phyloP scores from a whole-genome alignment of 83 land plant genomes.

The Isoetes engelmannii region DNA sequence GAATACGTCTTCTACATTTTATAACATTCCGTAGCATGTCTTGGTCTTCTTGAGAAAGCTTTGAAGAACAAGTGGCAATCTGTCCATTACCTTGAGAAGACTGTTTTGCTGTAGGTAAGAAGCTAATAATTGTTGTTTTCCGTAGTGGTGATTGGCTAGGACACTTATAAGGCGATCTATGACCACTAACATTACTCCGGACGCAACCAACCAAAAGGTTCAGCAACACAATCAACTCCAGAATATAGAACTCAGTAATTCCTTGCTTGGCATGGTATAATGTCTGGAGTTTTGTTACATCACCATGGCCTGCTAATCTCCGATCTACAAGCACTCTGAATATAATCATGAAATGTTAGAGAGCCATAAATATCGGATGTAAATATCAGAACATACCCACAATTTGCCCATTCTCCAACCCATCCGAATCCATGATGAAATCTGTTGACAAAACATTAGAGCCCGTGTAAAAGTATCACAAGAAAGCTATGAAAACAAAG shows the following conservation, averaged over 20 bases:
- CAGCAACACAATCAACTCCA: constrained; percentile 69
- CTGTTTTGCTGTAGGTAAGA: constrained; percentile 7
- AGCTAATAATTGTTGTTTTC: not conserved
- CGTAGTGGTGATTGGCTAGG: constrained; percentile 39
- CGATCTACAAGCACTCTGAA: constrained; percentile 24
- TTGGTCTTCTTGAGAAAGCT: constrained; percentile 57
- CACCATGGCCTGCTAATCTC: constrained; percentile 36
- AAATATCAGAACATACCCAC: constrained; percentile 48
- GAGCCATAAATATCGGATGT: not conserved
- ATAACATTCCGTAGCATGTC: constrained; percentile 35
- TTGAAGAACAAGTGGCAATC: not conserved
- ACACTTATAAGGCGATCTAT: constrained; percentile 36
- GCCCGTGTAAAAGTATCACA: no score
- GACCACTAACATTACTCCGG: constrained; percentile 15
- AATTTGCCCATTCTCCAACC: constrained; percentile 99
- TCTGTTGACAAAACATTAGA: constrained; percentile 32
- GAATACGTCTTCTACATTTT: constrained; percentile 20
- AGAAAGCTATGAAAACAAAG: no score
- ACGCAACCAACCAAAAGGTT: constrained; percentile 60
- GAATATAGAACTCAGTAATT: constrained; percentile 60
- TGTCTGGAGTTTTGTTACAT: constrained; percentile 62
- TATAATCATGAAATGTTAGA: not conserved
- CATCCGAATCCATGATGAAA: constrained; percentile 99
- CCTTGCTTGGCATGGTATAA: constrained; percentile 73
- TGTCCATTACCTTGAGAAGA: constrained; percentile 13